phyloP scores from a whole-genome alignment of 2,329 filamentous ascomycete genomes.

The Colletotrichum plurivorum region DNA sequence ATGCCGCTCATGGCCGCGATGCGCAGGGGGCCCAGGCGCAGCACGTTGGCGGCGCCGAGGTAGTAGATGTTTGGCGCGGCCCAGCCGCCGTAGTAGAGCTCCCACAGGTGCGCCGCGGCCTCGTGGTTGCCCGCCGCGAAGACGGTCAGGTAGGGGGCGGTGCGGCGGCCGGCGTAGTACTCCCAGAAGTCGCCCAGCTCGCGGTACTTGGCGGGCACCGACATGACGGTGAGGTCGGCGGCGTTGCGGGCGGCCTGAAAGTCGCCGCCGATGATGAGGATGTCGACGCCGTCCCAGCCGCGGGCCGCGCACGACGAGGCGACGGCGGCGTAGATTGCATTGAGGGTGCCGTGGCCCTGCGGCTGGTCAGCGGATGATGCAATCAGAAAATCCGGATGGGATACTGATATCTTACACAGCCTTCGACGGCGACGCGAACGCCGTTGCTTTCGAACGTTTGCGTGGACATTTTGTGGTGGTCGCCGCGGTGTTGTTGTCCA shows the following conservation, averaged over 20 bases:
- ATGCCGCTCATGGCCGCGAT: conserved; percentile 95
- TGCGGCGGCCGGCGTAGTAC: conserved; percentile 86
- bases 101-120: conserved; percentile 89
- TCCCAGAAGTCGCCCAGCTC: conserved; percentile 92
- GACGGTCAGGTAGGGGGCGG: conserved; percentile 89
- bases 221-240: conserved; percentile 88
- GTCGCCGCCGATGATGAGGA: conserved; percentile 95
- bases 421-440: conserved; percentile 86
- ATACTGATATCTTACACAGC: conserved; percentile 74
- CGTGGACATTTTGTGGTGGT: conserved; percentile 47
- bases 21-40: conserved; percentile 85
- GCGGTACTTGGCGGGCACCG: conserved; percentile 90
- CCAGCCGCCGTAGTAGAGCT: conserved; percentile 97
- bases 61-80: conserved; percentile 98
- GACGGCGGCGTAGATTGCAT: conserved; percentile 91
- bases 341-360: conserved; percentile 90
- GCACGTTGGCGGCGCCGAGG: conserved; percentile 90
- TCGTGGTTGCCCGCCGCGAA: conserved; percentile 98
- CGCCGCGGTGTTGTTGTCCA: conserved; percentile 27
- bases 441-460: conserved; percentile 56
- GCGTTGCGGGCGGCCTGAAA: conserved; percentile 91
- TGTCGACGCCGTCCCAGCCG: conserved; percentile 85
- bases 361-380: neutral
- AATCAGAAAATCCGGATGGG: neutral
- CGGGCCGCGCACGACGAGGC: conserved; percentile 76